Evolutionary conservation across 2,329 filamentous ascomycete genomes (phyloP).

Genomic region (Sphaerulina populicola): DNA sequence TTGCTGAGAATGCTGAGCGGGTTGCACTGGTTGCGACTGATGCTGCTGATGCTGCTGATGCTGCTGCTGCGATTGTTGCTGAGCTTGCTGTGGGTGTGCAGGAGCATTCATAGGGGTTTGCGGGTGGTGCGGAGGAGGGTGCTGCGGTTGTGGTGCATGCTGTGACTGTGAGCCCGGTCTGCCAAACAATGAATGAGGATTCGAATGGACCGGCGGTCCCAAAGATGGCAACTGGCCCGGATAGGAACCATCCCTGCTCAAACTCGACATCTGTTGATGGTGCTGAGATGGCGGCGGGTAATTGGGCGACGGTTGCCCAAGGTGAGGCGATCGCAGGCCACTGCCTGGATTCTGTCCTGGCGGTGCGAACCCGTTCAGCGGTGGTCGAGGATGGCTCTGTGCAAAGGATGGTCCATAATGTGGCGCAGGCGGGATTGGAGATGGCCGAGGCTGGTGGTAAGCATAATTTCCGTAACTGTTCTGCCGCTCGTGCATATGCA

Average conservation of each 20-base stretch:
- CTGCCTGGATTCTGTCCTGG: constrained; percentile 26
- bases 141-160: constrained; percentile 14
- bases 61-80: background rate
- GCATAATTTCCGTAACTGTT: constrained; percentile 16
- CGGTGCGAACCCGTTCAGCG: constrained; percentile 24
- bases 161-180: constrained; percentile 14
- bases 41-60: background rate
- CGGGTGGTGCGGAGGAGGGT: constrained; percentile 10
- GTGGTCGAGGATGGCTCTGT: constrained; percentile 12
- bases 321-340: constrained; percentile 34
- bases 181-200: constrained; percentile 13
- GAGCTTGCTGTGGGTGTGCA: background rate
- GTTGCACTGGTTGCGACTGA: background rate
- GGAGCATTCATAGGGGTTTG: constrained; percentile 8
- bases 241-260: constrained; percentile 8
- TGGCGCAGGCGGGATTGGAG: constrained; percentile 15
- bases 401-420: constrained; percentile 12
- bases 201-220: constrained; percentile 13
- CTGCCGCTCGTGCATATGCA: constrained; percentile 23
- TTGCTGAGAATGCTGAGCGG: background rate
- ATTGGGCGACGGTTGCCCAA: constrained; percentile 25
- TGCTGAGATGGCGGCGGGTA: constrained; percentile 16
- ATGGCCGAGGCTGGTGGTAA: constrained; percentile 15
- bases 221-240: constrained; percentile 11
- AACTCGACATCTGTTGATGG: constrained; percentile 12